phyloP scores from a whole-genome alignment of 495 filamentous ascomycete genomes.

The Sporormia fimetaria region DNA sequence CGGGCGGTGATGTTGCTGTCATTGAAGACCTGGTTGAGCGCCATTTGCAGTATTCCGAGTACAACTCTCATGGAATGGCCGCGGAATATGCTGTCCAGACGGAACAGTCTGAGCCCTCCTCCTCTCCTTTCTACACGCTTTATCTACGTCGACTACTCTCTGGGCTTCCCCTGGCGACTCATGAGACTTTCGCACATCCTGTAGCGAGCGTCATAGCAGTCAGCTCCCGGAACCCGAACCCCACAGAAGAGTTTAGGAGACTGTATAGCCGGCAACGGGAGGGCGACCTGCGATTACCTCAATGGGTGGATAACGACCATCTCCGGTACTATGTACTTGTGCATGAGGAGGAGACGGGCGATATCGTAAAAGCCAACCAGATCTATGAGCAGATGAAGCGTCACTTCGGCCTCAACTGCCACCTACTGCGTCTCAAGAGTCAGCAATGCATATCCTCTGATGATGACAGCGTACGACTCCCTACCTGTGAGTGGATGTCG shows the following conservation, averaged over 20 bases:
- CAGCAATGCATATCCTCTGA: conserved; percentile 79
- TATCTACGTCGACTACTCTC: conserved; percentile 79
- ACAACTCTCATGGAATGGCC: conserved; percentile 21
- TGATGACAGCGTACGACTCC: conserved; percentile 76
- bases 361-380: conserved; percentile 75
- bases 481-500: conserved; percentile 76
- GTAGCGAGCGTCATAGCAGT: conserved; percentile 95
- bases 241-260: conserved; percentile 71
- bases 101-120: conserved; percentile 17
- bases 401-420: conserved; percentile 90
- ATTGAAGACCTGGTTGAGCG: conserved; percentile 50
- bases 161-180: conserved; percentile 58
- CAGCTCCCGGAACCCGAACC: conserved; percentile 67
- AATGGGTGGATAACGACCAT: conserved; percentile 79
- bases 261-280: conserved; percentile 67
- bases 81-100: conserved; percentile 32
- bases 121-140: conserved; percentile 61
- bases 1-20: conserved; percentile 42
- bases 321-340: conserved; percentile 91
- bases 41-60: conserved; percentile 39
- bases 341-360: conserved; percentile 92
- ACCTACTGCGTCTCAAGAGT: conserved; percentile 74
- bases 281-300: conserved; percentile 55
- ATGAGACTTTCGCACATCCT: conserved; percentile 90
- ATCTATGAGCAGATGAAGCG: conserved; percentile 97